Evolutionary conservation across 140 eudicot species (phyloP).

Genomic region (Ambrosia hybrid): DNA sequence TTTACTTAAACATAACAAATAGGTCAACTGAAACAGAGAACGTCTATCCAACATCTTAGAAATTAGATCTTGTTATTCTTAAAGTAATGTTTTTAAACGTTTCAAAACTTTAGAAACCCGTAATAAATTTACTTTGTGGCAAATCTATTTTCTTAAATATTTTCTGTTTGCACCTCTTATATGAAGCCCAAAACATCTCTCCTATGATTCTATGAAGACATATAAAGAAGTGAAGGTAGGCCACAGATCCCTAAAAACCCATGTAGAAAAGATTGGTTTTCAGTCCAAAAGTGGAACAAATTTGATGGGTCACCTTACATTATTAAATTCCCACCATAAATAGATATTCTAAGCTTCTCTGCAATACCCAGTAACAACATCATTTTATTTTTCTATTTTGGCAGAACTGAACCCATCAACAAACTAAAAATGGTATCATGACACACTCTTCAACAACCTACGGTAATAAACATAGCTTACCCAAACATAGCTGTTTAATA

Average conservation of each 20-base stretch:
- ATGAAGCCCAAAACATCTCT: conserved; percentile 21
- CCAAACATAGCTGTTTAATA: conserved; percentile 4
- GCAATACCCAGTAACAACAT: conserved; percentile 45
- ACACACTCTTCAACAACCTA: conserved; percentile 45
- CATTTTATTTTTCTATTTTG: conserved; percentile 19
- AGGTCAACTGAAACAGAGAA: too few species aligned
- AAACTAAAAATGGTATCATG: conserved; percentile 20
- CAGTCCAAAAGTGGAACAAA: conserved; percentile 26
- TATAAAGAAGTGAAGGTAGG: conserved; percentile 22
- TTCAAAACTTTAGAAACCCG: too few species aligned
- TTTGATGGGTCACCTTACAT: conserved; percentile 46
- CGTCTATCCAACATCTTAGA: too few species aligned
- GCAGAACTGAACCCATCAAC: conserved; percentile 9
- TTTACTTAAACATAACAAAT: too few species aligned
- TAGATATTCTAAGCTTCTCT: conserved; percentile 39
- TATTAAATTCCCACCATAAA: conserved; percentile 42
- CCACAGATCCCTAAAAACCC: conserved; percentile 31
- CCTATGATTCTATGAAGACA: conserved; percentile 25
- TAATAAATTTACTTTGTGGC: too few species aligned
- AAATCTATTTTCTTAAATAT: background rate
- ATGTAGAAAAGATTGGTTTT: conserved; percentile 35
- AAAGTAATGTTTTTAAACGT: too few species aligned
- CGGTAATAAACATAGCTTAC: conserved; percentile 36
- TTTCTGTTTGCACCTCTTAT: conserved; percentile 2
- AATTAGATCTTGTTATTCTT: too few species aligned